Evolutionary conservation across 2,329 filamentous ascomycete genomes (phyloP).

Genomic region (Clarireedia homoeocarpa): DNA sequence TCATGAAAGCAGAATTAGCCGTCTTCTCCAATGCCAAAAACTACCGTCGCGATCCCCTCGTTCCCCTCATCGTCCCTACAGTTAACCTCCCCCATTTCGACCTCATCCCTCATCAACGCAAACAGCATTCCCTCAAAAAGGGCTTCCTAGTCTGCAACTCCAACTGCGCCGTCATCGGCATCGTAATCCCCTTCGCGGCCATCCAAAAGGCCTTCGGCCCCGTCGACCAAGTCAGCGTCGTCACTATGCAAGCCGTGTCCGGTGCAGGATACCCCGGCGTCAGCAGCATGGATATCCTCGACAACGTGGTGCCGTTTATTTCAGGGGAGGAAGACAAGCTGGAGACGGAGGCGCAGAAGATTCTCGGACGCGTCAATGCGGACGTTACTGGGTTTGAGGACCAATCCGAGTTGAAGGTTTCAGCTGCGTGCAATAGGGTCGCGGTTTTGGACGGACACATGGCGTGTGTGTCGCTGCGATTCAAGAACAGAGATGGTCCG

Average conservation of each 20-base stretch:
- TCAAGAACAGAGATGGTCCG: slow-evolving; percentile 56
- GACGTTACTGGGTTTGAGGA: slow-evolving; percentile 69
- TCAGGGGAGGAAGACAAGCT: slow-evolving; percentile 93
- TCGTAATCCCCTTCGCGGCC: slow-evolving; percentile 90
- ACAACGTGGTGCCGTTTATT: slow-evolving; percentile 94
- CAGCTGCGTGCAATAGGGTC: slow-evolving; percentile 86
- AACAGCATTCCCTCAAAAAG: slow-evolving; percentile 63
- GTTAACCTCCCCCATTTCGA: slow-evolving; percentile 86
- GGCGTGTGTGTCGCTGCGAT: slow-evolving; percentile 83
- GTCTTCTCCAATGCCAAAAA: slow-evolving; percentile 99
- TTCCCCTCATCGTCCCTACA: slow-evolving; percentile 89
- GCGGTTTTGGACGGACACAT: slow-evolving; percentile 94
- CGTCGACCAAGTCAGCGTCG: slow-evolving; percentile 67
- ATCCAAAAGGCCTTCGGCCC: slow-evolving; percentile 80
- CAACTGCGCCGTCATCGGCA: slow-evolving; percentile 94
- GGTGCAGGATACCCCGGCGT: slow-evolving; percentile 89
- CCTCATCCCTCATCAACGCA: slow-evolving; percentile 81
- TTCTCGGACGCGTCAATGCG: slow-evolving; percentile 67
- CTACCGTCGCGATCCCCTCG: slow-evolving; percentile 82
- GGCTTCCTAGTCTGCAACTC: slow-evolving; percentile 97
- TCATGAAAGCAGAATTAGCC: slow-evolving; percentile 77
- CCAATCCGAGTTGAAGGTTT: slow-evolving; percentile 66
- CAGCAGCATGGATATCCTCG: slow-evolving; percentile 88
- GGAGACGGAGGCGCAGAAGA: slow-evolving; percentile 91
- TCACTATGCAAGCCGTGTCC: slow-evolving; percentile 91